Conservation (phyloP, 176 grass and related monocot genomes). For the Raddia distichophylla region DNA sequence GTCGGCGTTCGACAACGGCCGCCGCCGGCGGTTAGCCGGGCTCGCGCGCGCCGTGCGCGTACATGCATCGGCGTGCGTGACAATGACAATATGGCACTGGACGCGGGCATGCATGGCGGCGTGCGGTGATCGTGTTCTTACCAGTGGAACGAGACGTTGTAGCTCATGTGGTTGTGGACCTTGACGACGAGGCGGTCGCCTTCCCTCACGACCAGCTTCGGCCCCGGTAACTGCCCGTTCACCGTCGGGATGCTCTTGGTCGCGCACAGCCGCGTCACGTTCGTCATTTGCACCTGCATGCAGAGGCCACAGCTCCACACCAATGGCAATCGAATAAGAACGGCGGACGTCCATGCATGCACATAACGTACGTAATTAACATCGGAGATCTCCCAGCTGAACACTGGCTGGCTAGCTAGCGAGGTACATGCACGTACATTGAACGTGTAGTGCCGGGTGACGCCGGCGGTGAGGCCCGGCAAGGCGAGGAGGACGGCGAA, state of each 20-base stretch:
- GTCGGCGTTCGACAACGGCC: not conserved
- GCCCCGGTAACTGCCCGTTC: conserved; percentile 78
- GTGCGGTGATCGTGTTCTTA: not conserved
- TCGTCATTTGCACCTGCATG: conserved; percentile 60
- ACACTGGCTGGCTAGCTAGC: not conserved
- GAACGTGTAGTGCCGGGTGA: conserved; percentile 70
- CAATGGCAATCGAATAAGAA: not conserved
- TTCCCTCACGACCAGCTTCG: conserved; percentile 55
- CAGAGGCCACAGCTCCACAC: no score
- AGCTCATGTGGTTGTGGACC: conserved; percentile 68
- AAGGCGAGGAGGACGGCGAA: conserved; percentile 46
- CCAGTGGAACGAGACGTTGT: conserved; percentile 86
- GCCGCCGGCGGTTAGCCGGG: not conserved
- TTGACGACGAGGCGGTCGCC: conserved; percentile 73
- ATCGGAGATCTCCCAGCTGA: not conserved
- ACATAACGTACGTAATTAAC: not conserved
- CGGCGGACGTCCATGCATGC: not conserved
- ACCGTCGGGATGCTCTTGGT: conserved; percentile 84
- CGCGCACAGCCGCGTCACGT: conserved; percentile 69
- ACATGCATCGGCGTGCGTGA: not conserved
- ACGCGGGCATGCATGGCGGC: not conserved
- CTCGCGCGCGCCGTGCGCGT: not conserved
- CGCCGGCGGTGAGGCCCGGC: conserved; percentile 39
- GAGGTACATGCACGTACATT: conserved; percentile 39
- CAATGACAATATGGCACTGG: not conserved